These are phyloP conservation scores for Jacaranda mimosifolia DNA, from an alignment of 257 asterid genomes.

Conservation along the genomic window DNA sequence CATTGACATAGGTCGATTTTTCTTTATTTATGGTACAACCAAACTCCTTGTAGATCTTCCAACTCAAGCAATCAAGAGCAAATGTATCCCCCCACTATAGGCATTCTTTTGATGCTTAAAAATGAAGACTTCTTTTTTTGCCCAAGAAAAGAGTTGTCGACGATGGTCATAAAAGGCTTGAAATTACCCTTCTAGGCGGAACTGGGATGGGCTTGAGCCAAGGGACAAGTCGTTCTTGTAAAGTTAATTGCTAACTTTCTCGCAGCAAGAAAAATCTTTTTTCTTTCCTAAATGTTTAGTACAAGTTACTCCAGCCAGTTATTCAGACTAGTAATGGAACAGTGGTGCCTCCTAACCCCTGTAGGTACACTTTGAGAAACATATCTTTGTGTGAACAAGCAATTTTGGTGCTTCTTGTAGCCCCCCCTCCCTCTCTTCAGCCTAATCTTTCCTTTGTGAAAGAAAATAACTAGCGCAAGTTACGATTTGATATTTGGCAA, in stretches of 20 bases:
- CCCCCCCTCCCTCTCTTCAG: not conserved
- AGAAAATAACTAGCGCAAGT: not conserved
- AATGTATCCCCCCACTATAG: no score
- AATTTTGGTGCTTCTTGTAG: not conserved
- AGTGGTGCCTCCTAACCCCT: not conserved
- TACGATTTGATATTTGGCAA: not conserved
- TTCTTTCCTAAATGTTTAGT: not conserved
- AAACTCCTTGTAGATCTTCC: no score
- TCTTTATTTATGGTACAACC: no score
- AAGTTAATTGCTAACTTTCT: not conserved
- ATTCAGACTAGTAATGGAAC: slow-evolving; percentile 5
- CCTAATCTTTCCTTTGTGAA: not conserved
- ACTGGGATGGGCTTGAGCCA: no score
- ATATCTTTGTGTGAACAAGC: not conserved
- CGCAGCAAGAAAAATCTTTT: not conserved
- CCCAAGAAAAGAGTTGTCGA: no score
- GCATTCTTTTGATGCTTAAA: no score
- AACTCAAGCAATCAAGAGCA: no score
- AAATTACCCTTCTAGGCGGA: no score
- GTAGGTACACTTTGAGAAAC: not conserved
- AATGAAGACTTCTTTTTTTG: no score
- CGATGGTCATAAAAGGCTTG: no score
- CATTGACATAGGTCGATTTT: no score
- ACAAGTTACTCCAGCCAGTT: not conserved
- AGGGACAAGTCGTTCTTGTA: not conserved